Percentiles rank a stretch among this genome's conserved stretches.
Conservation (phyloP, 768 basidiomycete genomes). For the Amanita phalloides region DNA sequence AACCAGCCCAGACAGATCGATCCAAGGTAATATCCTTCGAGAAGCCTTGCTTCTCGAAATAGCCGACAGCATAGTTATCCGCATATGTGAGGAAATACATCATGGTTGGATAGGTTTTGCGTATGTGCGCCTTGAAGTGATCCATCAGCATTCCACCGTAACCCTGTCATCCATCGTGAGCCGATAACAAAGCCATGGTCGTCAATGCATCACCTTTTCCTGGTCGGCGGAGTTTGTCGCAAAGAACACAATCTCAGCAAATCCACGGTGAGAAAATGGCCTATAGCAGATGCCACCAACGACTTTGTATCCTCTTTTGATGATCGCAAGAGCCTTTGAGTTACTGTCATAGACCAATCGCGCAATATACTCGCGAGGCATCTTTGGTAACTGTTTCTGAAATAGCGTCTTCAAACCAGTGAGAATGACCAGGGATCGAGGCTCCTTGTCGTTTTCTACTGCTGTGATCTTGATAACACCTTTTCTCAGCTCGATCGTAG, state of each 20-base stretch:
- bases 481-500: conserved; percentile 68
- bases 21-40: conserved; percentile 94
- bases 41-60: conserved; percentile 99
- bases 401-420: conserved; percentile 96
- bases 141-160: conserved; percentile 99
- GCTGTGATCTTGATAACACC: conserved; percentile 77
- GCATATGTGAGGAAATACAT: conserved; percentile 96
- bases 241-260: conserved; percentile 98
- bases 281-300: conserved; percentile 97
- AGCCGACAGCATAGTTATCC: conserved; percentile 98
- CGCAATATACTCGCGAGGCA: conserved; percentile 98
- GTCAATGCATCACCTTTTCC: conserved; percentile 63
- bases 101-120: conserved; percentile 73
- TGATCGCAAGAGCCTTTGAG: conserved; percentile 88
- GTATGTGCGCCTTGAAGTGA: conserved; percentile 91
- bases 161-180: conserved; percentile 40
- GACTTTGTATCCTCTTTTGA: conserved; percentile 90
- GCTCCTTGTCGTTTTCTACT: conserved; percentile 72
- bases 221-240: conserved; percentile 95
- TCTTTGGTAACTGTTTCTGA: conserved; percentile 94
- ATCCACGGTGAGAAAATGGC: conserved; percentile 88
- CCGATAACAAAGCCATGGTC: not conserved
- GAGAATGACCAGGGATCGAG: conserved; percentile 74
- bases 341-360: conserved; percentile 88
- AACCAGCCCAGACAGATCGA: conserved; percentile 90